Base-by-base conservation (phyloP, 1,284 basidiomycete species). In the Vanrija sp. region DNA sequence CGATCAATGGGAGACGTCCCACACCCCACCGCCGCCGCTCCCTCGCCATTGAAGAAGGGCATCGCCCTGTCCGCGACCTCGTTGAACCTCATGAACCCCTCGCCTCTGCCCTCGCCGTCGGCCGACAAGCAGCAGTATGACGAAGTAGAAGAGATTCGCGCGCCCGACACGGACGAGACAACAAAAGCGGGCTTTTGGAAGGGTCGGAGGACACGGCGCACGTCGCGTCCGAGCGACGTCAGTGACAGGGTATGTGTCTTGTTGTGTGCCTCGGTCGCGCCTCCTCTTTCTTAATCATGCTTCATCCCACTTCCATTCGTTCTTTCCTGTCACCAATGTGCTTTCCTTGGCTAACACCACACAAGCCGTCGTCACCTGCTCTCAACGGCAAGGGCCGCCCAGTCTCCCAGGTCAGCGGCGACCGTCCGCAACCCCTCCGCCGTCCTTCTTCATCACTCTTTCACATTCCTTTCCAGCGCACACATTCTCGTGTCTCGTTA, bases 371-470 rank as follows among this genome's bases (percentile, higher is more conserved):
- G 34, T 34, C 34, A 34, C 34, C 34, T 34, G 34, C 34, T 15
- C 9, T 34, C 12, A 34, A 34, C 34, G 34, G 34, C 34, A 34
- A 34, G 14, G 34, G 34, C 34, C 46, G 49, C 1, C 50, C 49
- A 26, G 15, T 44, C 8, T 46, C 54, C 1, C 54, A 50, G 26
- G 46, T 40, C 0, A 26, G 23, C 10, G 34, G 34, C 47, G 23
- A 38, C 10, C n/a, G 38, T 1, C 44, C 48, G 12, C 19, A 46
- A 6, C 29, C 26, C 10, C 14, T 62, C n/a, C 57, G 69, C 10
- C 64, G 72, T 14, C 68, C 64, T 4, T 68, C 70, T 2, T 72
- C 71, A 6, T 65, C 66, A 5, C 43, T 71, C 12, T 69, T 72
- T 53, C 59, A 63, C 49, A 69, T 66, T 48, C 66, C 69, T 2